Base-by-base conservation (phyloP, 1,284 basidiomycete species). In the Puccinia hordei region DNA sequence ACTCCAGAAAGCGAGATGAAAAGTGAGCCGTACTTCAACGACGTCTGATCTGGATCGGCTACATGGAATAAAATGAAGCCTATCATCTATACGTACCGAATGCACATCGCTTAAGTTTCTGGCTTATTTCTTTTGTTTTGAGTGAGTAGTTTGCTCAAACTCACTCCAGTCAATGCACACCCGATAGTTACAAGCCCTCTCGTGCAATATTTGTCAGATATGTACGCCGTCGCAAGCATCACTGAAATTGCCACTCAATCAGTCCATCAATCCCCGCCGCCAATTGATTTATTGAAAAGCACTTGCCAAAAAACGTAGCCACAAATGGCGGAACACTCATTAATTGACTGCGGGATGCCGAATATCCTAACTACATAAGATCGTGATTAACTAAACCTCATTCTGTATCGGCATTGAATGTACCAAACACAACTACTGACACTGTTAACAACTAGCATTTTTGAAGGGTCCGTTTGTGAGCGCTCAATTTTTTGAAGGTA, bases 301-400 rank as follows among this genome's bases (percentile, higher is more conserved):
- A 24, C 77, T 55, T 73, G 61, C 77, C 38, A 27, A 65, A 44
- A 73, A 73, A 72, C 4, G 77, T 27, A 5, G 35, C 27, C 24
- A 59, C 77, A 38, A 80, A 80, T n/a, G 77, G 77, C 44, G 77
- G 77, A 24, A 73, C 69, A 73, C 68, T 72, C 53, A 80, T 59
- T 12, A 80, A 69, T 57, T 80, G 77, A 51, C 65, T 59, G 2
- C 51, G 69, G 24, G 53, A 33, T 51, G 68, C 44, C n/a, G 55
- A 61, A 33, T 72, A 80, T 61, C 77, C 77, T 17, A 80, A 57
- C 77, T 80, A 30, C 22, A 65, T 59, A 51, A 12, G n/a, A 10
- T 9, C 22, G 22, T 35, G 68, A 71, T 55, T 71, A 38, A 51
- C n/a, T 51, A 15, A 13, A 17, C 46, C n/a, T 9, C 44, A 49